These are phyloP conservation scores for Graphiopsis chlorocephala DNA, from an alignment of 2,329 filamentous ascomycete genomes.

Conservation along the genomic window DNA sequence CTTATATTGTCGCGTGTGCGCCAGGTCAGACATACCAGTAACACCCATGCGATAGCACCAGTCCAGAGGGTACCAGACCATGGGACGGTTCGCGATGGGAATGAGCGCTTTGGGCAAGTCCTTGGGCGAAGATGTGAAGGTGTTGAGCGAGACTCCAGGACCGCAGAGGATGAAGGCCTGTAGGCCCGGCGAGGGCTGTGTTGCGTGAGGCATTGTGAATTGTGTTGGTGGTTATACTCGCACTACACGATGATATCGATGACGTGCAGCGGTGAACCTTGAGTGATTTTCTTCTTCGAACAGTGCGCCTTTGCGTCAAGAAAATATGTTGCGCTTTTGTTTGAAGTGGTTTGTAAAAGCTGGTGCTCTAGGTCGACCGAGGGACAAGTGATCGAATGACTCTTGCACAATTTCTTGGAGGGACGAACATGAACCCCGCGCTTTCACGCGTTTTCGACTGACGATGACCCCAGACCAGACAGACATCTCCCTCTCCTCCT, in stretches of 20 bases:
- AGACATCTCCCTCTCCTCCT: not conserved
- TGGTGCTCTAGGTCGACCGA: not conserved
- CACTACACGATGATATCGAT: not conserved
- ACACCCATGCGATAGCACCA: constrained; percentile 81
- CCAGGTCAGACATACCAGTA: constrained; percentile 51
- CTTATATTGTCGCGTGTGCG: not conserved
- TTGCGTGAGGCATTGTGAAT: constrained; percentile 68
- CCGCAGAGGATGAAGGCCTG: constrained; percentile 82
- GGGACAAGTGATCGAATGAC: not conserved
- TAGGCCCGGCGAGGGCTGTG: constrained; percentile 71
- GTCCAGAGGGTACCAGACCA: constrained; percentile 87
- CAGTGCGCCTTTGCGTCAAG: not conserved
- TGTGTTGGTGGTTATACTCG: not conserved
- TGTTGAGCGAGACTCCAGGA: constrained; percentile 76
- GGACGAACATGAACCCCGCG: not conserved
- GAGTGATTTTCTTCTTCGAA: not conserved
- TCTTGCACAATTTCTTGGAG: not conserved
- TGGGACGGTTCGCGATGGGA: constrained; percentile 78
- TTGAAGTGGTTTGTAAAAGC: not conserved
- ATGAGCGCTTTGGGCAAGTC: constrained; percentile 79
- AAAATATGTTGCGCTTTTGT: not conserved
- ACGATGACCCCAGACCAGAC: not conserved
- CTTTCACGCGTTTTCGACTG: not conserved
- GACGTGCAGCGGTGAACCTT: no score
- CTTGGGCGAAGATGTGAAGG: constrained; percentile 76